Base-by-base conservation (phyloP, 192 early-diverging fungal species). In the Entomortierella lignicola region DNA sequence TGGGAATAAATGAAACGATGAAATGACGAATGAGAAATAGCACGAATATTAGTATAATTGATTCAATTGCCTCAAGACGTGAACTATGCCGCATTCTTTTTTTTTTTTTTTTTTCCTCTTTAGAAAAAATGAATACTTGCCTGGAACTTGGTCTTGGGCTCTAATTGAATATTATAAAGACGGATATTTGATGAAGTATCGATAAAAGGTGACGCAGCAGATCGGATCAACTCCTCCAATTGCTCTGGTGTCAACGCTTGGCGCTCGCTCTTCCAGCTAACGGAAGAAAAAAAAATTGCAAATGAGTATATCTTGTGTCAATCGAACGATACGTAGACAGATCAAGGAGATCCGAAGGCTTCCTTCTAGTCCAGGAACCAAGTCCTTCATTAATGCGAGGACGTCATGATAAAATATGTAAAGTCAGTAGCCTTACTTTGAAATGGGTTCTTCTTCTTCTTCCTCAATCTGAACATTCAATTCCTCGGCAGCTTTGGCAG, bases 221-320 rank as follows among this genome's bases (percentile, higher is more conserved):
- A 70, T 55, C 75, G 67, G 63, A 79, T 56, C 30, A 63, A 42
- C 20, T 53, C 57, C 61, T 79, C 67, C 44, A 69, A 43, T 39
- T 79, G 54, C 48, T 66, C 67, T 18, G 55, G 27, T 17, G 67
- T 65, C 63, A 79, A 30, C 10, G 42, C 8, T 67, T 66, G 32
- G 31, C 56, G 55, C 31, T 69, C 75, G 32, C 56, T 66, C 63
- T 79, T 79, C 75, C 75, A 79, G 62, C 75, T 79, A 75, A 47
- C n/a, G 55, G 29, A n/a, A 25, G 15, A 32, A 7, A 5, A 39
- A 55, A 21, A 25, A 63, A 30, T 4, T 23, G 54, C 26, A 29
- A 55, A 4, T 29, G 12, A 55, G 26, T 26, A 55, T 29, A n/a
- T n/a, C n/a, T n/a, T n/a, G n/a, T n/a, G n/a, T n/a, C n/a, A n/a